phyloP scores from a whole-genome alignment of 2,329 filamentous ascomycete genomes.

The Curvularia verruculosa region DNA sequence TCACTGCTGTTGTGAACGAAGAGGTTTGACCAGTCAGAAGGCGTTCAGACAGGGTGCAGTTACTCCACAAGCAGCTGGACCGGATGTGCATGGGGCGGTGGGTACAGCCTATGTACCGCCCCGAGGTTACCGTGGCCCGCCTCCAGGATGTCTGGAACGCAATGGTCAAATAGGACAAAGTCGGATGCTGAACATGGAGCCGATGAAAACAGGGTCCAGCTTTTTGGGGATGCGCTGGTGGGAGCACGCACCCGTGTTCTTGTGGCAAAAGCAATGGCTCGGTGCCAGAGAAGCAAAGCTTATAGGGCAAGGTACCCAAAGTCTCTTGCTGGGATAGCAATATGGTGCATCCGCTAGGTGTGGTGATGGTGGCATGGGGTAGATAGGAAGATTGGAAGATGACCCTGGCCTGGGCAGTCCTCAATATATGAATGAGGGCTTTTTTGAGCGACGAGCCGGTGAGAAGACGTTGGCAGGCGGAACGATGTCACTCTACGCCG shows the following conservation, averaged over 20 bases:
- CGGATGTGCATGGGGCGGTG: not conserved
- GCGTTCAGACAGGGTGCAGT: not conserved
- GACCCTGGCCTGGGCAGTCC: not conserved
- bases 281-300: not conserved
- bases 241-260: not conserved
- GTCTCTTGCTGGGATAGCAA: not conserved
- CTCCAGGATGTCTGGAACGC: not conserved
- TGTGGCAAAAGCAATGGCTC: not conserved
- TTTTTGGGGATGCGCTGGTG: not conserved
- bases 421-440: not conserved
- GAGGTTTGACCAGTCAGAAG: not conserved
- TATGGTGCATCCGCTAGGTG: not conserved
- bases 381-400: not conserved
- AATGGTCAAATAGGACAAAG: not conserved
- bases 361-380: not conserved
- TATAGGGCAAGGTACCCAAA: not conserved
- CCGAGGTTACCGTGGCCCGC: slow-evolving; percentile 5
- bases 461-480: not conserved
- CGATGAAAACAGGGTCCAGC: not conserved
- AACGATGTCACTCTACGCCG: slow-evolving; percentile 3
- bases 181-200: not conserved
- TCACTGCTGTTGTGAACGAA: not conserved
- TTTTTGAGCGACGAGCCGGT: not conserved
- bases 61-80: slow-evolving; percentile 1
- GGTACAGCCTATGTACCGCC: slow-evolving; percentile 1